Evolutionary conservation across 1,284 basidiomycete genomes (phyloP).

Genomic region (Ganoderma meredithae): DNA sequence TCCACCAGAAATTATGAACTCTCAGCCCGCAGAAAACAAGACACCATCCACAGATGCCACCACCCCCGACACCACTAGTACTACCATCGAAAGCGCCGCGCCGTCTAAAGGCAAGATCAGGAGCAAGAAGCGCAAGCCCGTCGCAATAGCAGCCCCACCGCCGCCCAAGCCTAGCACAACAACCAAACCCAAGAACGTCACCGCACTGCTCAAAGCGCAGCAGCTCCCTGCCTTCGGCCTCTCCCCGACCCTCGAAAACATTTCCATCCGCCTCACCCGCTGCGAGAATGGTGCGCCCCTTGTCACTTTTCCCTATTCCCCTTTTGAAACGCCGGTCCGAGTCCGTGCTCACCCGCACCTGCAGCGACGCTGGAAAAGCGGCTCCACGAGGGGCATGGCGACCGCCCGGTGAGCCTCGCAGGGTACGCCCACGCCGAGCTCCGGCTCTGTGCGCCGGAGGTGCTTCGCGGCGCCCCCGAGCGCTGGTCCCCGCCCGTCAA

Average conservation of each 20-base stretch:
- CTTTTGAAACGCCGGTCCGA: neutral
- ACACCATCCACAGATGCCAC: neutral
- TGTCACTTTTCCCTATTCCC: neutral
- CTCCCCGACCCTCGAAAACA: slow-evolving; percentile 13
- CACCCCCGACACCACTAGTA: neutral
- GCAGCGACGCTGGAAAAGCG: neutral
- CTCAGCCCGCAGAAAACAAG: neutral
- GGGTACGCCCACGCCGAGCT: neutral
- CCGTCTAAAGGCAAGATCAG: neutral
- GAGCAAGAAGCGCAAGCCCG: too few relatives aligned
- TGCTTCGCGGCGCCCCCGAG: slow-evolving; percentile 10
- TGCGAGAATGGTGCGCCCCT: slow-evolving; percentile 18
- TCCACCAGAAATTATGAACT: neutral
- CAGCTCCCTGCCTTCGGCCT: slow-evolving; percentile 21
- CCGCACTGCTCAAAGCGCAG: slow-evolving; percentile 11
- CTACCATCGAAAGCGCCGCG: neutral
- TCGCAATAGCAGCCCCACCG: neutral
- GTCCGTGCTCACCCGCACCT: neutral
- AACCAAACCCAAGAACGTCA: neutral
- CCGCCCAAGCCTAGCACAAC: neutral
- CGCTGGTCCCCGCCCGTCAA: slow-evolving; percentile 22
- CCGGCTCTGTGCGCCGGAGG: slow-evolving; percentile 20
- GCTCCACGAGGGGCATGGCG: too few relatives aligned
- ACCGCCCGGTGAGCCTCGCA: neutral
- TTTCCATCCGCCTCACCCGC: slow-evolving; percentile 16